phyloP scores from a whole-genome alignment of 495 filamentous ascomycete genomes.

The Aspergillus steynii region DNA sequence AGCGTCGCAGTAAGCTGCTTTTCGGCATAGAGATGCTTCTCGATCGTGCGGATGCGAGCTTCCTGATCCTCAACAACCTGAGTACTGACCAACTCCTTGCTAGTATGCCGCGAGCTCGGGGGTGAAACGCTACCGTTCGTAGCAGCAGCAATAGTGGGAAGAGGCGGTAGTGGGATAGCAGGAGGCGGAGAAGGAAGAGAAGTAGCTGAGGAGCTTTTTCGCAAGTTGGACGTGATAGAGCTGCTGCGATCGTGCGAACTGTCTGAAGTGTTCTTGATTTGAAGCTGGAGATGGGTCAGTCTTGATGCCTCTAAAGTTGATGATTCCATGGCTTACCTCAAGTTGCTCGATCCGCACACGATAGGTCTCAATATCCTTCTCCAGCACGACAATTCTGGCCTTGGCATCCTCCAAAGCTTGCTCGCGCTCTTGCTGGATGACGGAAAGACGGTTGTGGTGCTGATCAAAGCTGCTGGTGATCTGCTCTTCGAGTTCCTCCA shows the following conservation, averaged over 20 bases:
- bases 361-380: conserved; percentile 55
- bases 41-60: conserved; percentile 89
- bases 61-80: conserved; percentile 84
- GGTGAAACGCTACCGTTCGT: conserved; percentile 46
- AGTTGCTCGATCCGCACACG: conserved; percentile 51
- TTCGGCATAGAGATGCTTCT: conserved; percentile 94
- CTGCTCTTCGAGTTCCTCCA: conserved; percentile 96
- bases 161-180: conserved; percentile 82
- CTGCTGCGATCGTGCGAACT: conserved; percentile 65
- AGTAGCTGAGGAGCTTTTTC: conserved; percentile 79
- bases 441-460: conserved; percentile 80
- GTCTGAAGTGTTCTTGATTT: conserved; percentile 46
- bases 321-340: conserved; percentile 35
- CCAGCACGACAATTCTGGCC: conserved; percentile 42
- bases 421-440: conserved; percentile 59
- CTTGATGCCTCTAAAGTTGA: neutral
- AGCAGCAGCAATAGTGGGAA: conserved; percentile 43
- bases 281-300: conserved; percentile 34
- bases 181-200: conserved; percentile 93
- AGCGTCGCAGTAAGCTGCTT: conserved; percentile 93
- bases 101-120: conserved; percentile 63
- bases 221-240: conserved; percentile 74
- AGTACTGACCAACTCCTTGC: conserved; percentile 74
- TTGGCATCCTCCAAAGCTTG: conserved; percentile 52
- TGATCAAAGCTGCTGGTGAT: conserved; percentile 93